These are phyloP conservation scores for Punica granatum DNA, from an alignment of 345 rosid species.

Conservation along the genomic window DNA sequence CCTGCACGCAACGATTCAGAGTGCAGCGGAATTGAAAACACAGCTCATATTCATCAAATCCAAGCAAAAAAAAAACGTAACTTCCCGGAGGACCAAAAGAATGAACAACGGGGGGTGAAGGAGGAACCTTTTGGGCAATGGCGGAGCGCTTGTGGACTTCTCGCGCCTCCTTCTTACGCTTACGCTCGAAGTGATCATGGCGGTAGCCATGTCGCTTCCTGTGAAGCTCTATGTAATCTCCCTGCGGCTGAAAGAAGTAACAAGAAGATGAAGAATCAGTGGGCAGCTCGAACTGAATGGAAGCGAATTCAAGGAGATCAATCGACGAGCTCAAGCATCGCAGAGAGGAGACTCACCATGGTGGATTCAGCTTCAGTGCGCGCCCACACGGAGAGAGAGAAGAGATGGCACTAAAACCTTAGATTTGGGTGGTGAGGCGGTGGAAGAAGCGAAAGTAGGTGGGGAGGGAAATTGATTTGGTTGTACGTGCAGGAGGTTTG, in stretches of 20 bases:
- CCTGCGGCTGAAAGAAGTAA: constrained; percentile 57
- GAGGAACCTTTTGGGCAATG: constrained; percentile 48
- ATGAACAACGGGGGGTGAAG: neutral
- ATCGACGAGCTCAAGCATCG: neutral
- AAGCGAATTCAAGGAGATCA: neutral
- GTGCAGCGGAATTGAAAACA: neutral
- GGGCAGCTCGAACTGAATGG: neutral
- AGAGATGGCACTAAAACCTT: neutral
- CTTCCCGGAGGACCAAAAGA: neutral
- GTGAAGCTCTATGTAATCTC: constrained; percentile 77
- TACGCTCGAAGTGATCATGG: constrained; percentile 67
- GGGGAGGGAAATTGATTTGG: too few relatives aligned
- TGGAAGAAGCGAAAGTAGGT: too few relatives aligned
- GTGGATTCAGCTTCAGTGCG: neutral
- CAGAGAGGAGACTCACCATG: neutral
- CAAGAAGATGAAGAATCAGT: neutral
- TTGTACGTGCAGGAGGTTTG: too few relatives aligned
- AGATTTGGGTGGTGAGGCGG: neutral
- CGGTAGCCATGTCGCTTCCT: constrained; percentile 80
- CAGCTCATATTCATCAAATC: neutral
- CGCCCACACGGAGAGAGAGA: neutral
- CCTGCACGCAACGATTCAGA: constrained; percentile 19
- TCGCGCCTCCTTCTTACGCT: constrained; percentile 96
- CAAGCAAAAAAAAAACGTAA: neutral
- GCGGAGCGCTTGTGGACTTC: constrained; percentile 67